Evolutionary conservation across 345 rosid genomes (phyloP).

Genomic region (Ricinus communis): DNA sequence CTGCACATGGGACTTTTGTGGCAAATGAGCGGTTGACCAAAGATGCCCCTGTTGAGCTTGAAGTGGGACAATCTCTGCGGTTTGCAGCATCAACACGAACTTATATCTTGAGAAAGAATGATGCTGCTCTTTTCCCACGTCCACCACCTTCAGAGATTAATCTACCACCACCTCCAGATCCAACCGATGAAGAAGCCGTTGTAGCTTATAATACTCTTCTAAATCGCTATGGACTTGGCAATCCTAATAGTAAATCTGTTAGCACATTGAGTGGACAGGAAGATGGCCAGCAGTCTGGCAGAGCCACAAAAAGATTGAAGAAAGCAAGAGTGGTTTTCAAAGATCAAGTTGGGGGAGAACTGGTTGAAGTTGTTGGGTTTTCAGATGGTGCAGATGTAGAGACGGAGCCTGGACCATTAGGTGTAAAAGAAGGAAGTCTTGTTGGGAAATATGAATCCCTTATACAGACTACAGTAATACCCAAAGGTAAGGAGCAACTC

Average conservation of each 20-base stretch:
- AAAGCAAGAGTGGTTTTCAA: constrained; percentile 61
- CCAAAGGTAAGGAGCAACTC: constrained; percentile 61
- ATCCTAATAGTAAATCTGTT: constrained; percentile 35
- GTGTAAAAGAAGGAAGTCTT: constrained; percentile 90
- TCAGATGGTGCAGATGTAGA: constrained; percentile 95
- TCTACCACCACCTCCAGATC: constrained; percentile 74
- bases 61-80: constrained; percentile 76
- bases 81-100: constrained; percentile 92
- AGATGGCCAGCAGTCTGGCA: constrained; percentile 30
- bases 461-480: constrained; percentile 68
- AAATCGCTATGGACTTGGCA: constrained; percentile 68
- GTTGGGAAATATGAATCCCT: constrained; percentile 91
- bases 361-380: constrained; percentile 81
- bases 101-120: constrained; percentile 76
- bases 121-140: constrained; percentile 74
- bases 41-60: constrained; percentile 67
- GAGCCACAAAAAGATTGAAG: constrained; percentile 60
- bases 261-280: constrained; percentile 23
- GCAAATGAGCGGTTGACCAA: constrained; percentile 84
- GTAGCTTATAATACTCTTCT: constrained; percentile 79
- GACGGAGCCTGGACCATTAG: constrained; percentile 91
- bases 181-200: constrained; percentile 81
- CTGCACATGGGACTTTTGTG: constrained; percentile 84
- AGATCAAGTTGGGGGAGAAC: constrained; percentile 90
- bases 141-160: constrained; percentile 61